Evolutionary conservation across 2,329 filamentous ascomycete species (phyloP).

Genomic region (Paramyrothecium roridum): DNA sequence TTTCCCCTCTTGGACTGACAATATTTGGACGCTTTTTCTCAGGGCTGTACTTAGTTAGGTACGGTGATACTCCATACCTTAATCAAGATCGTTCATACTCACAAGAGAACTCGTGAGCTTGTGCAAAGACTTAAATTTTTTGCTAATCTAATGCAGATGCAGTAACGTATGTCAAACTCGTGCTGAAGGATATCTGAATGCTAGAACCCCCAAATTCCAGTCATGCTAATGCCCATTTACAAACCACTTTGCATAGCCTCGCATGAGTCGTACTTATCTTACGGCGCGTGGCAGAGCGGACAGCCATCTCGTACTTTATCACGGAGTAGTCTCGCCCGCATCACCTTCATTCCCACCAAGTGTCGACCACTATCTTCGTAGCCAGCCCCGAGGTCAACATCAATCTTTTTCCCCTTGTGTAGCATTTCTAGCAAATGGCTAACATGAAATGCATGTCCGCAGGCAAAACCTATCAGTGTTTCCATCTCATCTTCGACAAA

Average conservation of each 20-base stretch:
- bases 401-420: slow-evolving; percentile 40
- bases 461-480: slow-evolving; percentile 76
- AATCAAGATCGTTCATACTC: background rate
- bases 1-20: background rate
- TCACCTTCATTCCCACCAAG: slow-evolving; percentile 83
- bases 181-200: slow-evolving; percentile 9
- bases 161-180: background rate
- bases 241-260: background rate
- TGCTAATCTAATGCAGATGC: background rate
- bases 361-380: slow-evolving; percentile 45
- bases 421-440: slow-evolving; percentile 62
- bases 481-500: slow-evolving; percentile 64
- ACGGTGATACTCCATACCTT: background rate
- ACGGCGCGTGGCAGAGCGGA: slow-evolving; percentile 47
- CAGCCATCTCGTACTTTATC: slow-evolving; percentile 67
- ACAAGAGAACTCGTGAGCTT: too few relatives aligned
- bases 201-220: background rate
- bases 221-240: background rate
- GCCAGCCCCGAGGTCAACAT: slow-evolving; percentile 42
- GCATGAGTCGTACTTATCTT: background rate
- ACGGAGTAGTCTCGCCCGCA: slow-evolving; percentile 73
- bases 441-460: slow-evolving; percentile 79
- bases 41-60: background rate
- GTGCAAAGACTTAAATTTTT: too few relatives aligned
- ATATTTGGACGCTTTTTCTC: background rate